phyloP scores from a whole-genome alignment of 768 basidiomycete genomes.

The Termitomyces sp. region DNA sequence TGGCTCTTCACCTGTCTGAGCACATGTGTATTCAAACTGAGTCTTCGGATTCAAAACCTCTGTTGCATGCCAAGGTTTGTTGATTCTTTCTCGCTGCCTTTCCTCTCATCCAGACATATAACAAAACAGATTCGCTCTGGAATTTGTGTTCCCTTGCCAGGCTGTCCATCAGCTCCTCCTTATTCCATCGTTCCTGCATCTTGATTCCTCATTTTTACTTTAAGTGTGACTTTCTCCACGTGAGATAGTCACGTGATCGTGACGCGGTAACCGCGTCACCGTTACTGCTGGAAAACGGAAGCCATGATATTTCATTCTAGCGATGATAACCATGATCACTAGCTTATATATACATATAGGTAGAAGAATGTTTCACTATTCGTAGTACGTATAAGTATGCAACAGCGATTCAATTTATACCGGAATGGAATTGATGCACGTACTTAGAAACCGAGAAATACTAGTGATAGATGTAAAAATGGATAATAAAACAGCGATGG shows the following conservation, averaged over 20 bases:
- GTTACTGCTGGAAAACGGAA: no score
- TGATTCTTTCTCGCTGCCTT: not conserved
- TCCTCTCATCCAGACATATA: not conserved
- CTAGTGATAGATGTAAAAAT: not conserved
- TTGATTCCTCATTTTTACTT: conserved; percentile 11
- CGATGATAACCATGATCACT: no score
- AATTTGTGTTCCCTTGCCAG: not conserved
- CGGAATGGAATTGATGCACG: not conserved
- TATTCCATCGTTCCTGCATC: conserved; percentile 9
- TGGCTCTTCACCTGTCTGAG: conserved; percentile 9
- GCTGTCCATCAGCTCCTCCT: conserved; percentile 11
- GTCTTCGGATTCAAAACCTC: conserved; percentile 8
- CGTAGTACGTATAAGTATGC: not conserved
- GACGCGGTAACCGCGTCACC: conserved; percentile 12
- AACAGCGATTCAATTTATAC: not conserved
- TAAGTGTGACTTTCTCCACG: conserved; percentile 20
- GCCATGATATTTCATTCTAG: no score
- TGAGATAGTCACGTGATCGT: conserved; percentile 22
- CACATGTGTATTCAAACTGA: conserved; percentile 11
- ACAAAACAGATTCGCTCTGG: not conserved
- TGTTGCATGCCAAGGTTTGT: conserved; percentile 1
- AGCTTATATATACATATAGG: no score
- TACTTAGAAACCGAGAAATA: not conserved
- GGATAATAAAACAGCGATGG: not conserved
- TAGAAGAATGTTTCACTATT: not conserved